A percentile compares a stretch with the other conserved stretches of the same genome.
These are phyloP conservation scores for Podila horticola DNA, from an alignment of 192 early-diverging fungal genomes.

Conservation along the genomic window DNA sequence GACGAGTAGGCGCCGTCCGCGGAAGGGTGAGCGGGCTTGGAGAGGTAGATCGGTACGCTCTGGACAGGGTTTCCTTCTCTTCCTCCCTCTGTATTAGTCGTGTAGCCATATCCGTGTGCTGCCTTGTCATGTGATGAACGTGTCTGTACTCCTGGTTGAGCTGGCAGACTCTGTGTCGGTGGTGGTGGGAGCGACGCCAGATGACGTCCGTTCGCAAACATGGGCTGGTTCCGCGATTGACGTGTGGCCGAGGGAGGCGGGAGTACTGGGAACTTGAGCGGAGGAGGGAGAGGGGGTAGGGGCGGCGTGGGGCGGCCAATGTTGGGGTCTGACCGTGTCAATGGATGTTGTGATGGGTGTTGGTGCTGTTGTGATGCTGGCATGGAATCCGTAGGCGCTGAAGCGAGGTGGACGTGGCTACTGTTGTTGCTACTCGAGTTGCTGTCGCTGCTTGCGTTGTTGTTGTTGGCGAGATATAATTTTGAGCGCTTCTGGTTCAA, in stretches of 20 bases:
- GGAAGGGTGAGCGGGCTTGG: slow-evolving; percentile 25
- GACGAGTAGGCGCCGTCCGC: slow-evolving; percentile 1
- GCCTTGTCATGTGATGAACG: background rate
- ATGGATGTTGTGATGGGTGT: slow-evolving; percentile 3
- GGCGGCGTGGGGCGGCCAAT: background rate
- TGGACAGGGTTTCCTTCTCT: background rate
- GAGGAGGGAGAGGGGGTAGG: background rate
- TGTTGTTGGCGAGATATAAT: slow-evolving; percentile 11
- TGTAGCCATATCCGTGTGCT: background rate
- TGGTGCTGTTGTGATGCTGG: background rate
- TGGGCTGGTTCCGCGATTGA: slow-evolving; percentile 25
- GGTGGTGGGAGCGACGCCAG: slow-evolving; percentile 12
- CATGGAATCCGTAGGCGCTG: background rate
- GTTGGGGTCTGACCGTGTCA: background rate
- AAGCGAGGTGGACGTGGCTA: slow-evolving; percentile 28
- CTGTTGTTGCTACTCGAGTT: slow-evolving; percentile 30
- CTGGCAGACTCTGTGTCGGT: slow-evolving; percentile 22
- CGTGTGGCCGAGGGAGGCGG: slow-evolving; percentile 38
- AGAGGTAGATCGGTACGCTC: slow-evolving; percentile 33
- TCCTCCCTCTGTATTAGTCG: background rate
- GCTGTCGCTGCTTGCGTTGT: slow-evolving; percentile 20
- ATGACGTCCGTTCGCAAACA: slow-evolving; percentile 1
- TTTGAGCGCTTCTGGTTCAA: slow-evolving; percentile 30
- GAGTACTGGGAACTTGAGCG: slow-evolving; percentile 25
- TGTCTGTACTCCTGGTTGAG: background rate